Evolutionary conservation across 257 asterid genomes (phyloP).

Genomic region (Solanum habrochaites): DNA sequence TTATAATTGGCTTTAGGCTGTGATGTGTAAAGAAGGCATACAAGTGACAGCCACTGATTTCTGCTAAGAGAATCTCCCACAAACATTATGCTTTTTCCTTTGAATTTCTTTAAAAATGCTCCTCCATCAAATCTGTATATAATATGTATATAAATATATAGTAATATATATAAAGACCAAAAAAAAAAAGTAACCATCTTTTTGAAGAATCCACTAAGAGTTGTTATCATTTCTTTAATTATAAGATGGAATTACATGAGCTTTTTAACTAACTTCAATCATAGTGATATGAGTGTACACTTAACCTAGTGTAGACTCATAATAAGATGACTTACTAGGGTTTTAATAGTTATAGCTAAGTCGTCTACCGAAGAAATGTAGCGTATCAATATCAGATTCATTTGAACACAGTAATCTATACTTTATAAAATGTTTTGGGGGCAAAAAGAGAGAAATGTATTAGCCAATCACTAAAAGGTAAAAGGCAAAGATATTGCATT

Average conservation of each 20-base stretch:
- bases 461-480: not conserved
- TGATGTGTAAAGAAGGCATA: slow-evolving; percentile 24
- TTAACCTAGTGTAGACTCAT: not conserved
- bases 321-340: not conserved
- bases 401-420: not conserved
- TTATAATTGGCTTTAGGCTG: slow-evolving; percentile 7
- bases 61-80: slow-evolving; percentile 31
- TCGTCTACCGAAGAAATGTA: fast-evolving
- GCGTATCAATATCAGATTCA: not conserved
- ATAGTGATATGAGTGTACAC: not conserved
- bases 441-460: not conserved
- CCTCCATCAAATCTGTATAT: slow-evolving; percentile 22
- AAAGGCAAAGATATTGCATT: not conserved
- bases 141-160: no score
- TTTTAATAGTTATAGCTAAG: not conserved
- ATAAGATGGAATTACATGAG: not conserved
- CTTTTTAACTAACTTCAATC: not conserved
- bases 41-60: slow-evolving; percentile 28
- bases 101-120: slow-evolving; percentile 13
- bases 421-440: not conserved
- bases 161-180: not conserved
- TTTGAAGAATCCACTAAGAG: not conserved
- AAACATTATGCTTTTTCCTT: slow-evolving; percentile 28
- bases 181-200: not conserved
- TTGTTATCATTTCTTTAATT: not conserved